Evolutionary conservation across 2,329 filamentous ascomycete genomes (phyloP).

Genomic region (Orbilia javanica): DNA sequence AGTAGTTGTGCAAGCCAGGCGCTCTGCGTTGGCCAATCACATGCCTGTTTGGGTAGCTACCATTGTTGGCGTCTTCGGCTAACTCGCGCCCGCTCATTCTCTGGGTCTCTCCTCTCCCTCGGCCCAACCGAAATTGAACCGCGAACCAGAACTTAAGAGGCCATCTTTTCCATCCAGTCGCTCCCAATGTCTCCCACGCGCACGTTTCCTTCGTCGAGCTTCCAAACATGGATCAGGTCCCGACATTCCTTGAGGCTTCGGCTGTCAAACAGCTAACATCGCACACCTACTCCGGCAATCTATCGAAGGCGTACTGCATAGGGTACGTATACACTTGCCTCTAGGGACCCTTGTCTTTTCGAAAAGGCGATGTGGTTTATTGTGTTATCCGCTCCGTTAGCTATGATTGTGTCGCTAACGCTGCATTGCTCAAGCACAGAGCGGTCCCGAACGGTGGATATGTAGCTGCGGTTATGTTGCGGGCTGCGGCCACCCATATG

Average conservation of each 20-base stretch:
- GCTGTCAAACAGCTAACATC: constrained; percentile 68
- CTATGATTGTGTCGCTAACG: constrained; percentile 5
- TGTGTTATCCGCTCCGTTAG: background rate
- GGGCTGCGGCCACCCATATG: constrained; percentile 73
- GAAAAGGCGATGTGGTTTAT: background rate
- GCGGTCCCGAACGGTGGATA: constrained; percentile 79
- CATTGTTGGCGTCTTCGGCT: background rate
- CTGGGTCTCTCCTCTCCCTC: background rate
- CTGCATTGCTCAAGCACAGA: constrained; percentile 41
- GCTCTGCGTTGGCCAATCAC: too few species aligned
- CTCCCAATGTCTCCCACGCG: background rate
- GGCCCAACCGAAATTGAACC: constrained; percentile 49
- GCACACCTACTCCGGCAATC: constrained; percentile 72
- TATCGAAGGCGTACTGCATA: constrained; percentile 75
- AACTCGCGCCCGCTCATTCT: background rate
- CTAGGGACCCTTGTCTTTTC: background rate
- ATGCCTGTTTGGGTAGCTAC: background rate
- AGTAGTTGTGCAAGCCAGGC: too few species aligned
- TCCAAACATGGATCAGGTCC: constrained; percentile 39
- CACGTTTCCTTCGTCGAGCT: background rate
- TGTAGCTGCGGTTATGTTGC: constrained; percentile 74
- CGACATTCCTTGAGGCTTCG: constrained; percentile 68
- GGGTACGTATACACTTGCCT: constrained; percentile 66
- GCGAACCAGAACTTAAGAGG: constrained; percentile 22
- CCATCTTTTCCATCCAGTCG: background rate